phyloP scores from a whole-genome alignment of 106 monocot species.

The Dendrobium huoshanense region DNA sequence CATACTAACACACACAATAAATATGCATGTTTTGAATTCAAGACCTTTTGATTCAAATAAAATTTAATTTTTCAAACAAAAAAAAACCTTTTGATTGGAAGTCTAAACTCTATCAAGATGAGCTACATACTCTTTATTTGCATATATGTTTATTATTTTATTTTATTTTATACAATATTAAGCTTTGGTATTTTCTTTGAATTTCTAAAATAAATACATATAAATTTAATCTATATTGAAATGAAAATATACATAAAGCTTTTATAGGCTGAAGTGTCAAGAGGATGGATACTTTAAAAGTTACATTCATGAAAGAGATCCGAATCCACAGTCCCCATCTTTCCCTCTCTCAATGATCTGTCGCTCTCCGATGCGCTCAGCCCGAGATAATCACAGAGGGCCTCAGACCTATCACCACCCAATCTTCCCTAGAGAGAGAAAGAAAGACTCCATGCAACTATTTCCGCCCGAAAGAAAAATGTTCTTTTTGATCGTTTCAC shows the following conservation, averaged over 20 bases:
- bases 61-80: too few species aligned
- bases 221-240: too few species aligned
- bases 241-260: neutral
- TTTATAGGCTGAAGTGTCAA: neutral
- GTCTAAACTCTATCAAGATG: too few species aligned
- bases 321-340: neutral
- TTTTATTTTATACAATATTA: too few species aligned
- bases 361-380: neutral
- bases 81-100: too few species aligned
- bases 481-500: neutral
- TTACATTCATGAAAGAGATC: conserved; percentile 3
- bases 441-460: neutral
- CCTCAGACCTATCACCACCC: neutral
- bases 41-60: too few species aligned
- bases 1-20: too few species aligned
- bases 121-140: too few species aligned
- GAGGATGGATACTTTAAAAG: neutral
- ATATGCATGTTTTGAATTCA: too few species aligned
- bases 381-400: neutral
- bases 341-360: conserved; percentile 2
- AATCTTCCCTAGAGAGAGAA: neutral
- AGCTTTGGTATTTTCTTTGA: too few species aligned
- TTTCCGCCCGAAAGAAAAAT: neutral
- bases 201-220: too few species aligned
- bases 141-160: too few species aligned